Evolutionary conservation across 345 rosid genomes (phyloP).

Genomic region (Clausena lansium): DNA sequence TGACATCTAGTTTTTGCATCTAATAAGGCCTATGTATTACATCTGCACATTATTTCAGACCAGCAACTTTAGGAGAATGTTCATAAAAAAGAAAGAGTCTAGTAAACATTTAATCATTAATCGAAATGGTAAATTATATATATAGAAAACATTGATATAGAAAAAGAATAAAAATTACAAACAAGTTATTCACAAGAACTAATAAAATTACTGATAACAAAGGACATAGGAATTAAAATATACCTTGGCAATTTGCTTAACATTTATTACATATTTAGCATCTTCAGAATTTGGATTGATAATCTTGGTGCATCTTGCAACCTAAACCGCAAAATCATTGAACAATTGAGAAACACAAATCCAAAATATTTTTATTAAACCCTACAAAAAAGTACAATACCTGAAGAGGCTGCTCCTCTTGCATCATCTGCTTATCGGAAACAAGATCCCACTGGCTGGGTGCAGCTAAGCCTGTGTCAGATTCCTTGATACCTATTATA

Average conservation of each 20-base stretch:
- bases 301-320: slow-evolving; percentile 95
- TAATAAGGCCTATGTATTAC: neutral
- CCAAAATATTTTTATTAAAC: neutral
- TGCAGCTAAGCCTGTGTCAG: slow-evolving; percentile 94
- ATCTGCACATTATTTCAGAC: neutral
- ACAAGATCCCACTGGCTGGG: slow-evolving; percentile 99
- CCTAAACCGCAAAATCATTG: slow-evolving; percentile 24
- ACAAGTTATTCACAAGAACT: neutral
- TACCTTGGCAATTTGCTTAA: slow-evolving; percentile 97
- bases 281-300: slow-evolving; percentile 97
- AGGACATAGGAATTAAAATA: neutral
- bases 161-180: neutral
- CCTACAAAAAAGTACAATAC: slow-evolving; percentile 7
- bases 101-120: neutral
- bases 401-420: slow-evolving; percentile 99
- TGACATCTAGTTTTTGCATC: neutral
- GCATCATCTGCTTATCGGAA: slow-evolving; percentile 99
- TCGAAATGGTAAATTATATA: neutral
- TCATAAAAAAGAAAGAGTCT: neutral
- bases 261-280: slow-evolving; percentile 93
- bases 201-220: no score
- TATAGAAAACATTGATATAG: neutral
- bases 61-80: neutral
- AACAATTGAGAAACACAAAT: neutral
- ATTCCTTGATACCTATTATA: slow-evolving; percentile 81